Evolutionary conservation across 1,139 yeast species (phyloP), one percentile per base, ranked within the genome.

Genomic region (Taphrina flavorubra): DNA sequence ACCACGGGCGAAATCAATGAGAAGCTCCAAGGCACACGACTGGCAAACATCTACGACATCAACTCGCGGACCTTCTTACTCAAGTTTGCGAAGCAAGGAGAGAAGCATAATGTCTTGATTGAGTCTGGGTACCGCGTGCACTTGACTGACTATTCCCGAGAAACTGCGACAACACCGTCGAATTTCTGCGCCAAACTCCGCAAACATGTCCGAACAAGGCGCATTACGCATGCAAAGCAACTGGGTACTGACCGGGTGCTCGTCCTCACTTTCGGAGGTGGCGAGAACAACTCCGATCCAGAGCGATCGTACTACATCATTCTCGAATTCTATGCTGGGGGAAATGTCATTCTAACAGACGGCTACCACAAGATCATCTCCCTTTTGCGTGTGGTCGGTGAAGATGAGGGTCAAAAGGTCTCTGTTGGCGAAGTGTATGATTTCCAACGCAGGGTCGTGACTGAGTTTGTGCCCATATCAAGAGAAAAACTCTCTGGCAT

Each of bases 291-390:
- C 16, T 56, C 65, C 2, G 71, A 70, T 20, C 66, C 71, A 11
- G 62, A 51, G 34, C 55, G 71, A 49, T 64, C 66, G 13, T 90
- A 80, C 77, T 88, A 89, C 75, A 80, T 92, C 73, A 97, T 90
- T 0, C 79, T 94, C 71, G 99, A 94, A 76, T 92, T 94, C 74
- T 92, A 92, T 80, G 90, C 97, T 76, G 97, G 97, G 1, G 99
- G 99, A 47, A 94, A 94, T 75, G 85, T 94, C 70, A 80, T 94
- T 40, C 81, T 94, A 34, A 81, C 92, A 72, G 96, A 92, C 76
- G 84, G 86, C 47, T 83, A 87, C 40, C 79, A 81, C 72, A 87
- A 84, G 75, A 92, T 92, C 63, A 74, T 92, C 74, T 82, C 95
- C 0, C 79, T 92, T 46, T 92, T 89, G 77, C 85, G 97, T 78